phyloP scores from a whole-genome alignment of 2,329 filamentous ascomycete species.

The Apiospora pterosperma region DNA sequence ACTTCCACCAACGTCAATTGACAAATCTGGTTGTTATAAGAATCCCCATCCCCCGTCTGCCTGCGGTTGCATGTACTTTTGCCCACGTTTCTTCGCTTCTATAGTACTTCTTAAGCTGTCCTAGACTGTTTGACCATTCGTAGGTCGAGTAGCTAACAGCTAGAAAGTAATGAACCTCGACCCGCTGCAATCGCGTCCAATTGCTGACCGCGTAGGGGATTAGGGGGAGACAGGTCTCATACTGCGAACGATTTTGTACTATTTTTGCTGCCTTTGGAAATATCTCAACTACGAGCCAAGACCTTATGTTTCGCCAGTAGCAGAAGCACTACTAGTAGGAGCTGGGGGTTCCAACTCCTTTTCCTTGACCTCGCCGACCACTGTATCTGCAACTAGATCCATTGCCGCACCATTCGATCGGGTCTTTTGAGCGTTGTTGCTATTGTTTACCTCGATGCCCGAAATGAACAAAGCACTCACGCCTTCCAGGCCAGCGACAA shows the following conservation, averaged over 20 bases:
- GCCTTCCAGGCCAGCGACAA: constrained; percentile 83
- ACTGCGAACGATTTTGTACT: not conserved
- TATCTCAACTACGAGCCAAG: not conserved
- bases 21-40: not conserved
- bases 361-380: constrained; percentile 8
- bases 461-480: constrained; percentile 80
- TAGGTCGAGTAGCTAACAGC: no score
- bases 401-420: constrained; percentile 6
- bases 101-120: no score
- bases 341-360: not conserved
- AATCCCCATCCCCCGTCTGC: not conserved
- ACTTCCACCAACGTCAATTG: not conserved
- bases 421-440: not conserved
- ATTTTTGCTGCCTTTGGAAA: no score
- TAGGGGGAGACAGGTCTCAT: no score
- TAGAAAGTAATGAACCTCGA: no score
- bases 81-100: no score
- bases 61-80: no score
- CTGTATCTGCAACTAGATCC: constrained; percentile 9
- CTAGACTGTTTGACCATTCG: no score
- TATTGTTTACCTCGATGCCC: constrained; percentile 65
- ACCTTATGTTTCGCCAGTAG: not conserved
- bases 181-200: no score
- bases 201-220: no score
- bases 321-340: not conserved